Evolutionary conservation across 139 green algal genomes (phyloP), one percentile per base, ranked within the genome.

Genomic region (Bryopsis sp.): DNA sequence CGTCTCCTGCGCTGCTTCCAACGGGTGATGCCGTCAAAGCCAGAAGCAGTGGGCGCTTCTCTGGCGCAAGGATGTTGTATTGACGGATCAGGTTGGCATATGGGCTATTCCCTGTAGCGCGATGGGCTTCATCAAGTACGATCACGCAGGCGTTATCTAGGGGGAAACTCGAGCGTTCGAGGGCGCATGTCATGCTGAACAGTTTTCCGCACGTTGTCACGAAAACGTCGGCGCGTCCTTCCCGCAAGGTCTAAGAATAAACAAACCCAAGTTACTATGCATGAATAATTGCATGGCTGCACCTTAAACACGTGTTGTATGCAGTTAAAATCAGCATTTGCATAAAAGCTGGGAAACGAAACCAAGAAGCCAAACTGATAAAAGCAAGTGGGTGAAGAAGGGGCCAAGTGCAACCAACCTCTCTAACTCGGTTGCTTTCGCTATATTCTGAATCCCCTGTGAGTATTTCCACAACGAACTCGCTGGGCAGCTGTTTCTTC

Each of bases 71-170:
- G 6, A 22, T 32, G 15, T 8, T 36, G 3, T 50, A 7, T 24
- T 57, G 24, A 5, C 3, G 7, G 3, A 69, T 11, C 6, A 69
- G 37, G 7, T 34, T 31, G 3, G 15, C 5, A 29, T 69, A 69
- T 28, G 35, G 35, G 43, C 37, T 54, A 5, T 69, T 38, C 22
- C 37, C 37, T 28, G 39, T 69, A 3, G 62, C 32, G 4, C 15
- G 7, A n/a, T 69, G 62, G 6, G 62, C 62, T 54, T 69, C 62
- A 31, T 69, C 62, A 5, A 69, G 37, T 39, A n/a, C n/a, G 37
- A 57, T 69, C 62, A 69, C 35, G 24, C 37, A 54, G 11, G 15
- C n/a, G n/a, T n/a, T n/a, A n/a, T n/a, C n/a, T n/a, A n/a, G n/a
- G n/a, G n/a, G n/a, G n/a, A n/a, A n/a, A n/a, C n/a, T n/a, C n/a